phyloP scores from a whole-genome alignment of 108 stramenopile species.

The Nannochloropsis gaditana region DNA sequence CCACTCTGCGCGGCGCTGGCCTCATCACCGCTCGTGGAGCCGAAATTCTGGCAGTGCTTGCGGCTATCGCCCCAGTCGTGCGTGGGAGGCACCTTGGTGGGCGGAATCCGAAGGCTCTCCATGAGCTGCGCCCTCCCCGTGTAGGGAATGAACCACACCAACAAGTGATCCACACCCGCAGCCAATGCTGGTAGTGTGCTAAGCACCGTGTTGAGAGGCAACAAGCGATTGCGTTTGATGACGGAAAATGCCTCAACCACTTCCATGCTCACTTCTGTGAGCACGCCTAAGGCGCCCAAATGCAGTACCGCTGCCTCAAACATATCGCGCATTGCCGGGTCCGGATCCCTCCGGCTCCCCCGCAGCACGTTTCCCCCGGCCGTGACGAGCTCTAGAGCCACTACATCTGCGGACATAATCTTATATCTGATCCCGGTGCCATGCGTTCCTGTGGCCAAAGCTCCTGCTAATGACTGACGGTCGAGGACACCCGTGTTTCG shows the following conservation, averaged over 20 bases:
- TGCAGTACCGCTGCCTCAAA: not conserved
- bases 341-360: not conserved
- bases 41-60: too few species aligned
- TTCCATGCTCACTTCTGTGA: not conserved
- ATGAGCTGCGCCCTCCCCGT: not conserved
- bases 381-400: not conserved
- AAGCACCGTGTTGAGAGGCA: not conserved
- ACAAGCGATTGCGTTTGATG: not conserved
- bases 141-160: not conserved
- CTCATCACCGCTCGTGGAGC: not conserved
- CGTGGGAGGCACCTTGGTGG: not conserved
- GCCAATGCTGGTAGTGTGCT: not conserved
- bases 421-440: slow-evolving; percentile 8
- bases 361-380: not conserved
- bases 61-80: not conserved
- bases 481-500: not conserved
- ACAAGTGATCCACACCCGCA: not conserved
- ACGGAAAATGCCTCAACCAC: not conserved
- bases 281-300: slow-evolving; percentile 10
- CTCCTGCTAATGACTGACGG: not conserved
- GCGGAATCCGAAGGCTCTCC: not conserved
- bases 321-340: not conserved
- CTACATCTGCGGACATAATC: slow-evolving; percentile 2
- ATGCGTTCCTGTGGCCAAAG: slow-evolving; percentile 21
- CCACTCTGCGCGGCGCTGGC: not conserved